Base-by-base conservation (phyloP, 805 yeast species). In the Starmerella apis region DNA sequence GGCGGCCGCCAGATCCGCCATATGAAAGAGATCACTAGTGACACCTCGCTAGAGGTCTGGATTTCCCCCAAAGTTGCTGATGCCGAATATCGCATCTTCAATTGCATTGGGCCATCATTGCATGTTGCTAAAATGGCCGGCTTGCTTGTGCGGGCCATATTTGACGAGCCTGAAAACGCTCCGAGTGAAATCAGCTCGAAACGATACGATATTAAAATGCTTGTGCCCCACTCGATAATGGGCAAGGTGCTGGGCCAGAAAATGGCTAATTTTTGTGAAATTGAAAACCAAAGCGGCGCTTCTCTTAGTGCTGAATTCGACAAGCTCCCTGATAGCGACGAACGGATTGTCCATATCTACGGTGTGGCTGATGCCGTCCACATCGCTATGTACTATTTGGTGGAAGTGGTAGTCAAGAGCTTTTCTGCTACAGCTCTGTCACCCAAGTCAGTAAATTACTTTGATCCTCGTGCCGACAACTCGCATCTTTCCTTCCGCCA, bases 281-380 rank as follows among this genome's bases (percentile, higher is more conserved):
- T 86, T 55, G 94, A 86, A 65, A 87, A 81, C 49, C 74, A 75
- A 54, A 83, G 92, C 14, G 87, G 90, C 3, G 88, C 94, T 2
- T 73, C 76, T 50, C 71, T 86, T 49, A 76, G 73, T 56, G 92
- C 94, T 2, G 83, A 81, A 22, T 86, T 81, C 37, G 76, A 77
- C 42, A 76, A 80, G 14, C 67, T 86, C 56, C 84, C 92, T 1
- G 76, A 75, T 53, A 81, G 90, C 0, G 84, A 87, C 14, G 95
- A 86, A 63, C 72, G 94, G 51, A 71, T 83, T 19, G 68, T 86
- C 43, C 72, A 79, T 22, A 74, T 86, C 7, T 70, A 74, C 4
- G 95, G 95, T 6, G 90, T 83, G 13, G 86, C 87, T 1, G 94
- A 86, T 67, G 87, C 95, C 1, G 76, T 86, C 37, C 94, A 84